Evolutionary conservation across 306 rosid species (phyloP), one percentile per base, ranked within the genome.

Genomic region (Cicer yamashitae): DNA sequence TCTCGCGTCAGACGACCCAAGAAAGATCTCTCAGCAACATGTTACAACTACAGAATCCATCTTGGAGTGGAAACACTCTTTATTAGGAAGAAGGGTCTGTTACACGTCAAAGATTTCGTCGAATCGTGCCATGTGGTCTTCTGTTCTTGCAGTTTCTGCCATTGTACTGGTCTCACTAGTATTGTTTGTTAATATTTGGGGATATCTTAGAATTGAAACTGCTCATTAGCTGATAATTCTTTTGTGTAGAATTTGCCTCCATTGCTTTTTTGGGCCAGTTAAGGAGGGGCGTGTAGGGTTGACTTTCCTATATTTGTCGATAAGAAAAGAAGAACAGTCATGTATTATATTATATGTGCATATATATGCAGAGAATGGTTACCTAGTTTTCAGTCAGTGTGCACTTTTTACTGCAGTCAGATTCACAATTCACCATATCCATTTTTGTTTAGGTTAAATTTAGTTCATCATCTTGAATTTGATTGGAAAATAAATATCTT

Each of bases 101-200:
- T 65, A 52, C 58, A 46, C 46, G 14, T 70, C 84, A 62, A 77
- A 74, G 80, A 47, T 20, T 65, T 80, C 84, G 69, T 51, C 76
- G 14, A 73, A 70, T 52, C 75, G 51, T 13, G 62, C 69, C 45
- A 74, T 59, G 67, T 71, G 86, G 89, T 74, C 82, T 78, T 52
- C 70, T 53, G 77, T 73, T 78, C 57, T 89, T 61, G 81, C 86
- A 82, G 46, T 80, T 79, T 80, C 76, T 38, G 82, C 85, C 45
- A 44, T 73, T 70, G 67, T 70, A 5, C 10, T 85, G 47, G 78
- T 77, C 15, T 76, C 88, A 52, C 47, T 87, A 66, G 70, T 77
- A 62, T 1, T 87, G 63, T 77, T 84, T 74, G 87, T 77, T 70
- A 76, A 84, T 87, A 38, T 82, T 20, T 84, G 86, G 90, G 85